Percentiles rank a stretch among this genome's conserved stretches.
phyloP scores from a whole-genome alignment of 139 green algal genomes.

The Coelastrella sp. region DNA sequence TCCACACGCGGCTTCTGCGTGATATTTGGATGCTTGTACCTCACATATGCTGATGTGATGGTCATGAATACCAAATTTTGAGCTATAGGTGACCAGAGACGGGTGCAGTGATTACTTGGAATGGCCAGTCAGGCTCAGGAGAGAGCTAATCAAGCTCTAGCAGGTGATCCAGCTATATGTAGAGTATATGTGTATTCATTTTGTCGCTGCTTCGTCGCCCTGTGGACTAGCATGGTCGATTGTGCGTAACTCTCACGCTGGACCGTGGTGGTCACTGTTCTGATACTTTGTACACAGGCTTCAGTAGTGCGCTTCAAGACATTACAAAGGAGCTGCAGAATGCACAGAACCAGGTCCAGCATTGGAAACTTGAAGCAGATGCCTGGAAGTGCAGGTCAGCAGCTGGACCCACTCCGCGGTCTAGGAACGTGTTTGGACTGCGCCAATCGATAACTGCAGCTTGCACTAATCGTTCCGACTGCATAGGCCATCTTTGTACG shows the following conservation, averaged over 20 bases:
- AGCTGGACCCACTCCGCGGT: background rate
- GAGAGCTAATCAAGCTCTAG: background rate
- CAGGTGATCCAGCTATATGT: background rate
- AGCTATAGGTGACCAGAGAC: too few relatives aligned
- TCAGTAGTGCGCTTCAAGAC: constrained; percentile 8
- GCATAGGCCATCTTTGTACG: background rate
- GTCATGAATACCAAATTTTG: too few relatives aligned
- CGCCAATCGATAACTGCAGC: background rate
- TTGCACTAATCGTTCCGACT: background rate
- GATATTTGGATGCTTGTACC: too few relatives aligned
- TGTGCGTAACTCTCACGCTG: background rate
- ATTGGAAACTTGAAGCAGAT: constrained; percentile 43
- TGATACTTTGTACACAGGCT: background rate
- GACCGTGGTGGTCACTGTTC: background rate
- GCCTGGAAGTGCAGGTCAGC: constrained; percentile 40
- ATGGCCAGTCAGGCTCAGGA: constrained; percentile 2
- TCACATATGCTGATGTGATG: too few relatives aligned
- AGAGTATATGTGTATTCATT: background rate
- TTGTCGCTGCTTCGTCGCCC: background rate
- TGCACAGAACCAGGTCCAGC: constrained; percentile 5
- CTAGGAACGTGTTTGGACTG: background rate
- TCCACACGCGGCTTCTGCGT: too few relatives aligned
- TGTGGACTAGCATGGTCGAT: background rate
- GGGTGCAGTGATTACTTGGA: background rate
- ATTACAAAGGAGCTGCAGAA: constrained; percentile 40